Evolutionary conservation across 306 rosid genomes (phyloP), one percentile per base, ranked within the genome.

Genomic region (Begonia masoniana): DNA sequence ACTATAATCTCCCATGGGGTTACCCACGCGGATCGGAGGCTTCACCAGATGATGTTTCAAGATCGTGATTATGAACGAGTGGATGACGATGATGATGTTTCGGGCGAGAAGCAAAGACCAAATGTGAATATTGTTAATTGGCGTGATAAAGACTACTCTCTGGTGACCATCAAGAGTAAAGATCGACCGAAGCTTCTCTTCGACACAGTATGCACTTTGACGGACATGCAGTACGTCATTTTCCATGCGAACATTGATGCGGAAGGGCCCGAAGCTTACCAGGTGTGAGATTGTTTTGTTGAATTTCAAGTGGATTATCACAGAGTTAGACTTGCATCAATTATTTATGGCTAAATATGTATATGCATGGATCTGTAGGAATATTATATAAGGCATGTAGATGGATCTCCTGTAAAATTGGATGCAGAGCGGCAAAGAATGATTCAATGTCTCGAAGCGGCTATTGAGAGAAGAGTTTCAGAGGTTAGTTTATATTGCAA

Each of bases 31-130:
- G 95, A 80, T 11, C 71, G 97, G 60, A 71, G 97, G 72, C 95
- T 89, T 71, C 97, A 89, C 70, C 97, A 89, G 71, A 82, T 89
- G 91, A 80, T 89, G 97, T 89, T 89, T 77, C 94, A 82, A 10
- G 97, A 82, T 63, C 76, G 97, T 62, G 97, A 89, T 64, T 89
- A 85, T 12, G 97, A 76, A 35, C 68, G 85, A 15, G 71, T 60
- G 7, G 64, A 67, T 13, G 64, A 67, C 11, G 64, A 67, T 11
- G 76, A 65, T 10, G 82, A 64, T 70, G 74, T 41, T 52, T 76
- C 64, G 63, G 76, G 71, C 48, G 82, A 70, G 60, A 82, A 78
- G 65, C 83, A 78, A 64, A 82, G 89, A 24, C 95, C 95, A 12
- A 68, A 82, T 72, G 95, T 89, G 46, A 81, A 57, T 67, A 95